Percentiles rank a stretch among this genome's conserved stretches.
Conservation (phyloP, 1,284 basidiomycete genomes). For the Pascua sp. region DNA sequence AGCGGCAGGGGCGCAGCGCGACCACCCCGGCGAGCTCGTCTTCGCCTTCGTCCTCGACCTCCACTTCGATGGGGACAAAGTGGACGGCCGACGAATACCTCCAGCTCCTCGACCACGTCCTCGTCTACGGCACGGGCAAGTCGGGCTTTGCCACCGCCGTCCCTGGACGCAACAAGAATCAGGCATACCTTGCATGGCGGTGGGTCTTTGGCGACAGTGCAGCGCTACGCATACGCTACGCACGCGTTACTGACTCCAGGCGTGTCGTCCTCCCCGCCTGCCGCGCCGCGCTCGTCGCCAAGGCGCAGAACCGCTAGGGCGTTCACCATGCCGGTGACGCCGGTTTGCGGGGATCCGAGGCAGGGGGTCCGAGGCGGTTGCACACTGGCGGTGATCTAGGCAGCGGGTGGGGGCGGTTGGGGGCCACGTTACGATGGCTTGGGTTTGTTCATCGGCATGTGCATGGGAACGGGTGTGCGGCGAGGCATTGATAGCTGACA, state of each 20-base stretch:
- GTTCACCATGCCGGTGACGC: neutral
- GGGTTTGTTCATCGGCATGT: no score
- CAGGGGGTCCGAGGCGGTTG: neutral
- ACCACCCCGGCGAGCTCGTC: no score
- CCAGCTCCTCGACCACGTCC: constrained; percentile 6
- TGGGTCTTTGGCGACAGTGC: neutral
- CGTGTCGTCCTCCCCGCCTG: neutral
- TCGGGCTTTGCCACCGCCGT: neutral
- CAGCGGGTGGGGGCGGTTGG: no score
- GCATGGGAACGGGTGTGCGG: no score
- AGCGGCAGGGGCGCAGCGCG: no score
- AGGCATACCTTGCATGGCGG: constrained; percentile 13
- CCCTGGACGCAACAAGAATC: constrained; percentile 7
- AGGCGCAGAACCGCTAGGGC: no score
- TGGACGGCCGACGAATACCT: constrained; percentile 8
- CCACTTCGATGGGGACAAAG: neutral
- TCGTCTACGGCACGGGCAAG: neutral
- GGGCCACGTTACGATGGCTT: no score
- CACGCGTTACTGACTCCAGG: neutral
- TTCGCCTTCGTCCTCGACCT: neutral
- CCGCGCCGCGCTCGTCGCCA: neutral
- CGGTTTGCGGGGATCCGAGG: neutral
- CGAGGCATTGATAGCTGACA: no score
- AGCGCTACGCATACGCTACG: no score
- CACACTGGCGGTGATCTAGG: no score